Conservation (phyloP, 2,329 filamentous ascomycete genomes). For the Colletotrichum tabaci region DNA sequence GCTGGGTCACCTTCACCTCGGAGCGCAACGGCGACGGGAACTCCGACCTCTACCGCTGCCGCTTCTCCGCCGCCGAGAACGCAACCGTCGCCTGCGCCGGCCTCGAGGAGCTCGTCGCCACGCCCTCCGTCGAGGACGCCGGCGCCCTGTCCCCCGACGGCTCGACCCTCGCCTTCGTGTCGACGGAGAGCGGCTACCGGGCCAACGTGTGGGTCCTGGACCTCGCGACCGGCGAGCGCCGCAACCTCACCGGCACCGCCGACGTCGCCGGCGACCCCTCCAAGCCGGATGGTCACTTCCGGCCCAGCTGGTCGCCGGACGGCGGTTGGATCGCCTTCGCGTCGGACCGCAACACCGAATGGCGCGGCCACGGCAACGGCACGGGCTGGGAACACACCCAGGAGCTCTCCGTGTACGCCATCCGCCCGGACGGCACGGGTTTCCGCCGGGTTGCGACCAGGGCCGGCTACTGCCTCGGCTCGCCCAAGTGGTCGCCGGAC, state of each 20-base stretch:
- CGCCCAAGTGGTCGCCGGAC: constrained; percentile 26
- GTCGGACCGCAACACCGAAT: constrained; percentile 33
- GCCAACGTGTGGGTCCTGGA: constrained; percentile 32
- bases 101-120: constrained; percentile 28
- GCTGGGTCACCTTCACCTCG: constrained; percentile 28
- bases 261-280: constrained; percentile 23
- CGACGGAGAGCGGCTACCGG: constrained; percentile 32
- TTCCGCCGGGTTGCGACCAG: constrained; percentile 21
- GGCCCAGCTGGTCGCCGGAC: constrained; percentile 33
- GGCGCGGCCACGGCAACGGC: constrained; percentile 29
- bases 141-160: constrained; percentile 21
- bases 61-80: constrained; percentile 14
- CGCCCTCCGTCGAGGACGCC: constrained; percentile 32
- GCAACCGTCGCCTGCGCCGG: constrained; percentile 1
- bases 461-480: constrained; percentile 30
- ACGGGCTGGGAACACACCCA: constrained; percentile 34
- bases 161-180: constrained; percentile 20
- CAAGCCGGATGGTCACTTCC: constrained; percentile 25
- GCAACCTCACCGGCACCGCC: constrained; percentile 35
- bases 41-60: constrained; percentile 33
- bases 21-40: constrained; percentile 35
- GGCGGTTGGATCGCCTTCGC: constrained; percentile 32
- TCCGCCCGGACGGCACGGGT: constrained; percentile 29
- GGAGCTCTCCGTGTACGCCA: constrained; percentile 29
- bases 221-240: constrained; percentile 19